Percentiles rank a stretch among this genome's conserved stretches.
These are phyloP conservation scores for Fusarium napiforme DNA, from an alignment of 2,329 filamentous ascomycete species.

Conservation along the genomic window DNA sequence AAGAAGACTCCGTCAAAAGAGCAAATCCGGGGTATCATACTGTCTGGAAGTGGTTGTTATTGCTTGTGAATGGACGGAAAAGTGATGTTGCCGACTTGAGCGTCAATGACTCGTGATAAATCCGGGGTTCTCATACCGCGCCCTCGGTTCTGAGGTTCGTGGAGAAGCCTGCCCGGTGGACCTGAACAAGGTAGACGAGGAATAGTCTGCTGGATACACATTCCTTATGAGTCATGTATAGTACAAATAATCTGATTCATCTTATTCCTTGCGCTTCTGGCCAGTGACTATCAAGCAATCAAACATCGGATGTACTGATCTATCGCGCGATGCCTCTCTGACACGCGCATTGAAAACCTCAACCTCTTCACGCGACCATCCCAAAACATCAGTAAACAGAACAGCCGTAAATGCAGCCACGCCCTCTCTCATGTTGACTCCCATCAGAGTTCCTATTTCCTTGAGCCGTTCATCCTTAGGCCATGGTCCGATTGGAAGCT, in stretches of 20 bases:
- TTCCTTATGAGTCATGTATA: fast-evolving
- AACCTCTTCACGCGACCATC: slow-evolving; percentile 55
- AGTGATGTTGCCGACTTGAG: fast-evolving
- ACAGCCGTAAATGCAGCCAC: slow-evolving; percentile 53
- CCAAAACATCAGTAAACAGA: slow-evolving; percentile 52
- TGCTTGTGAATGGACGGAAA: fast-evolving
- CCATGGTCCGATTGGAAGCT: slow-evolving; percentile 53
- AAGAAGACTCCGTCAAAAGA: neutral
- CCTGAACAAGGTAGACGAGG: neutral
- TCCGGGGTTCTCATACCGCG: neutral
- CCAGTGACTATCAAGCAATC: slow-evolving; percentile 48
- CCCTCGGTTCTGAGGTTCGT: neutral
- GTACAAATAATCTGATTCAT: fast-evolving
- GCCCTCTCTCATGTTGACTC: slow-evolving; percentile 50
- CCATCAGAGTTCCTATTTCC: slow-evolving; percentile 51
- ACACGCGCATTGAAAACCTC: slow-evolving; percentile 50
- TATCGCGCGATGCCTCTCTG: slow-evolving; percentile 39
- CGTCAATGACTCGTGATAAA: neutral
- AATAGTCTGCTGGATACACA: fast-evolving
- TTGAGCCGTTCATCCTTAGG: slow-evolving; percentile 45
- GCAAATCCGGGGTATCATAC: neutral
- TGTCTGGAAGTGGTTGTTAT: fast-evolving
- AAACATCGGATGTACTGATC: slow-evolving; percentile 46
- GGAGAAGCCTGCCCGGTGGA: neutral
- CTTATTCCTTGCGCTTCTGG: slow-evolving; percentile 36